phyloP scores from a whole-genome alignment of 2,329 filamentous ascomycete genomes.

The Hyphodiscus sp. region DNA sequence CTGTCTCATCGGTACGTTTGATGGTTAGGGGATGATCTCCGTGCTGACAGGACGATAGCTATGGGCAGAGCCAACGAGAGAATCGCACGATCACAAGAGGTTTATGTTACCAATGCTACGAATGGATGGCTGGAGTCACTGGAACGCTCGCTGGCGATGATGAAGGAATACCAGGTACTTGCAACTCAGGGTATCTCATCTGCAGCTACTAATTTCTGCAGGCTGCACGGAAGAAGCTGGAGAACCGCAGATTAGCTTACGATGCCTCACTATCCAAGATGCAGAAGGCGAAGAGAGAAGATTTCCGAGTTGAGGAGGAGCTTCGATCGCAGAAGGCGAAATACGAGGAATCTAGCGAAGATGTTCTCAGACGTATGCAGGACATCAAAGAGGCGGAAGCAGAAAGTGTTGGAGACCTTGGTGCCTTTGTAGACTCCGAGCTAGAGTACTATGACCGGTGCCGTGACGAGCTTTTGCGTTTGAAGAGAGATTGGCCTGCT shows the following conservation, averaged over 20 bases:
- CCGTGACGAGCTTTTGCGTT: constrained; percentile 68
- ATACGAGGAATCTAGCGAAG: constrained; percentile 91
- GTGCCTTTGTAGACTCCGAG: constrained; percentile 79
- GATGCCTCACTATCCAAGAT: constrained; percentile 85
- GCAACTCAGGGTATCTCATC: background rate
- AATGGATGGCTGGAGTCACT: constrained; percentile 86
- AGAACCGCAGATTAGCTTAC: constrained; percentile 80
- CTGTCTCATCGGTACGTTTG: constrained; percentile 59
- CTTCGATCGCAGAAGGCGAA: constrained; percentile 86
- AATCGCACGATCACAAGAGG: constrained; percentile 78
- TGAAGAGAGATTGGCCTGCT: constrained; percentile 64
- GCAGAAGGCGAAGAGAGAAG: constrained; percentile 89
- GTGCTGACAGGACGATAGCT: constrained; percentile 37
- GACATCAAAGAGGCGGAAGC: constrained; percentile 90
- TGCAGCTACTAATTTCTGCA: constrained; percentile 30
- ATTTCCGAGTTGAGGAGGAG: constrained; percentile 90
- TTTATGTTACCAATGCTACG: constrained; percentile 70
- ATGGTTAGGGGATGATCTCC: background rate
- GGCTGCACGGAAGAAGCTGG: constrained; percentile 88
- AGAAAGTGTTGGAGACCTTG: constrained; percentile 75
- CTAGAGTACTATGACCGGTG: constrained; percentile 88
- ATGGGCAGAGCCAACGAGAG: constrained; percentile 85
- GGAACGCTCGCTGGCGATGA: constrained; percentile 81
- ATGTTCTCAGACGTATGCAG: constrained; percentile 87
- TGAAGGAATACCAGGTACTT: constrained; percentile 93